phyloP scores from a whole-genome alignment of 306 rosid genomes.

The Corylus americana region DNA sequence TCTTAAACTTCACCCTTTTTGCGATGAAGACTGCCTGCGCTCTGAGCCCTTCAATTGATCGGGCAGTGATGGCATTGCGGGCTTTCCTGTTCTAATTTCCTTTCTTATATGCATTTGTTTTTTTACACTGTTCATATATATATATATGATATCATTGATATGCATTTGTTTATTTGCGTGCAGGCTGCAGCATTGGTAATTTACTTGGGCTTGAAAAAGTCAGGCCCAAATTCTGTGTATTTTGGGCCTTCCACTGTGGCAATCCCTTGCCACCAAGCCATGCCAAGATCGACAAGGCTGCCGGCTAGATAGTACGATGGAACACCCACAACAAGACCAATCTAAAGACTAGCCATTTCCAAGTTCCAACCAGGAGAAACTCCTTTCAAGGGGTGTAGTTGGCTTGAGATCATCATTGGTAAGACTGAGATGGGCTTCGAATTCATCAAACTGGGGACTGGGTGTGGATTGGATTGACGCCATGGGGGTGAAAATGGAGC shows the following conservation, averaged over 20 bases:
- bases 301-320: slow-evolving; percentile 95
- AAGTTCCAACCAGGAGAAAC: slow-evolving; percentile 47
- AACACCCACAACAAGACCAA: slow-evolving; percentile 87
- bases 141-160: too few species aligned
- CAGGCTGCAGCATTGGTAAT: too few species aligned
- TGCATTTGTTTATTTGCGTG: too few species aligned
- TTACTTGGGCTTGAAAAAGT: too few species aligned
- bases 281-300: slow-evolving; percentile 83
- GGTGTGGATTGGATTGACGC: slow-evolving; percentile 17
- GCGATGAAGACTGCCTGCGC: slow-evolving; percentile 56
- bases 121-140: not conserved
- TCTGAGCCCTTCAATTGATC: slow-evolving; percentile 33
- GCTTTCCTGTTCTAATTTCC: not conserved
- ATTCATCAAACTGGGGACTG: slow-evolving; percentile 9
- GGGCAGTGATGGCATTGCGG: slow-evolving; percentile 50
- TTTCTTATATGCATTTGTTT: not conserved
- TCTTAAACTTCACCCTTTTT: not conserved
- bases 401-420: slow-evolving; percentile 81
- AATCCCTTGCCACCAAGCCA: slow-evolving; percentile 99
- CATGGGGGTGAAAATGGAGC: slow-evolving; percentile 28
- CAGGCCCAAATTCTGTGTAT: too few species aligned
- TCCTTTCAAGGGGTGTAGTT: slow-evolving; percentile 49
- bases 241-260: slow-evolving; percentile 45
- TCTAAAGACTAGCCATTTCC: slow-evolving; percentile 76
- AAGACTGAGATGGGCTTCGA: slow-evolving; percentile 50